Evolutionary conservation across 768 basidiomycete genomes (phyloP).

Genomic region (Russula foetens): DNA sequence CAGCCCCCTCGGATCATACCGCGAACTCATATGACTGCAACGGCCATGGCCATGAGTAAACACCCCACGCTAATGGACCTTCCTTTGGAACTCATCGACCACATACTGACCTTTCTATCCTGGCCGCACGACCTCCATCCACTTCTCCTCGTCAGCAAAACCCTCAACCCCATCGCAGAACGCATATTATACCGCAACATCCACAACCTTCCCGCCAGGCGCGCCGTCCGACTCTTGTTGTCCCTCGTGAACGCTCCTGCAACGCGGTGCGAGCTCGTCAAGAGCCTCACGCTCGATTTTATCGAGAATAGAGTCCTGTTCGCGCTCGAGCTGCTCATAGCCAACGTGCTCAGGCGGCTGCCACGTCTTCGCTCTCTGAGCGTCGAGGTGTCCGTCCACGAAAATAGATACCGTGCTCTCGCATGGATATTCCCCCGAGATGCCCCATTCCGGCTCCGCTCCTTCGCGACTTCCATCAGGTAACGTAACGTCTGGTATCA

Average conservation of each 20-base stretch:
- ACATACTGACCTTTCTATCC: constrained; percentile 24
- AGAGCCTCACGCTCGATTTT: constrained; percentile 40
- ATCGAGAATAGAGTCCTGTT: constrained; percentile 30
- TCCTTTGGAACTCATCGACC: constrained; percentile 33
- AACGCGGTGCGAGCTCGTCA: constrained; percentile 34
- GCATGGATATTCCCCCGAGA: constrained; percentile 39
- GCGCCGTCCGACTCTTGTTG: constrained; percentile 32
- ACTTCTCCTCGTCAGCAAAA: constrained; percentile 22
- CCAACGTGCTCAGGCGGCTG: constrained; percentile 35
- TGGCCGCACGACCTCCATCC: constrained; percentile 24
- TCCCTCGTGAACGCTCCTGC: constrained; percentile 32
- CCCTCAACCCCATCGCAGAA: constrained; percentile 26
- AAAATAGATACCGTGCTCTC: constrained; percentile 21
- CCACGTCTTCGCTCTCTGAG: constrained; percentile 34
- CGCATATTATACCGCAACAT: constrained; percentile 34
- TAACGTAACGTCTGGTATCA: constrained; percentile 26
- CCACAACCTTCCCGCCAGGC: constrained; percentile 25
- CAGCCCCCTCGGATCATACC: no score
- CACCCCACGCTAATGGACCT: constrained; percentile 11
- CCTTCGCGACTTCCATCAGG: constrained; percentile 49
- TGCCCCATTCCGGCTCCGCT: constrained; percentile 37
- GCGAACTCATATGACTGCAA: no score
- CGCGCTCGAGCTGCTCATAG: constrained; percentile 45
- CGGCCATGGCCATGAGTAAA: background rate
- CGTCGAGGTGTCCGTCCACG: constrained; percentile 35